Base-by-base conservation (phyloP, 2,329 filamentous ascomycete species). In the Fusarium sp. region DNA sequence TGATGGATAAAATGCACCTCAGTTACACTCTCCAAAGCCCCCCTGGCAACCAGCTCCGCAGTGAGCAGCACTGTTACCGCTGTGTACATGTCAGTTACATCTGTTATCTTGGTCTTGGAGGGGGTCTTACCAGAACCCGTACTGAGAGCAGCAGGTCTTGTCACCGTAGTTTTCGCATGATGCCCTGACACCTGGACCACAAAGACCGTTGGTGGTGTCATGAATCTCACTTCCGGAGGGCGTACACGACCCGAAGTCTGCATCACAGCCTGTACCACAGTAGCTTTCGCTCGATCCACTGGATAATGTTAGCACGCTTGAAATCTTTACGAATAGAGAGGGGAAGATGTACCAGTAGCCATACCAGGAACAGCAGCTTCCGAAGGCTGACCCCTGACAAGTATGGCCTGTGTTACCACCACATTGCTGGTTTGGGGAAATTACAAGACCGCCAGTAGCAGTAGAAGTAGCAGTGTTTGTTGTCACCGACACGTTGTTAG, bases 321-420 rank as follows among this genome's bases (percentile, higher is more conserved):
- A 18, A 26, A n/a, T 28, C 9, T 66, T n/a, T 6, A 20, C 7
- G 38, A 31, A 24, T 28, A 12, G 22, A 22, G 36, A 7, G 18
- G 39, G 24, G 8, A 56, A 42, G 18, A 52, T 80, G 76, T 76
- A 83, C 82, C 83, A 85, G 67, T 74, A 84, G n/a, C 83, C 83
- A 60, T 81, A 82, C 63, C 75, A 78, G 7, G 83, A 85, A 65
- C 84, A 86, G 74, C 84, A 85, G 71, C 79, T 78, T 11, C 83
- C 83, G 55, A 80, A 82, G 20, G 36, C 58, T 1, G 82, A 83
- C 28, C 79, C 80, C 52, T 80, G 75, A 63, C 84, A 85, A 13
- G 80, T 82, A 59, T 82, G 82, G 12, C 78, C 80, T 15, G 70
- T 79, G 28, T 70, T 61, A 48, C 80, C 81, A 42, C 83, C 84